phyloP scores from a whole-genome alignment of 108 stramenopile species.

The Licmophora abbreviata region DNA sequence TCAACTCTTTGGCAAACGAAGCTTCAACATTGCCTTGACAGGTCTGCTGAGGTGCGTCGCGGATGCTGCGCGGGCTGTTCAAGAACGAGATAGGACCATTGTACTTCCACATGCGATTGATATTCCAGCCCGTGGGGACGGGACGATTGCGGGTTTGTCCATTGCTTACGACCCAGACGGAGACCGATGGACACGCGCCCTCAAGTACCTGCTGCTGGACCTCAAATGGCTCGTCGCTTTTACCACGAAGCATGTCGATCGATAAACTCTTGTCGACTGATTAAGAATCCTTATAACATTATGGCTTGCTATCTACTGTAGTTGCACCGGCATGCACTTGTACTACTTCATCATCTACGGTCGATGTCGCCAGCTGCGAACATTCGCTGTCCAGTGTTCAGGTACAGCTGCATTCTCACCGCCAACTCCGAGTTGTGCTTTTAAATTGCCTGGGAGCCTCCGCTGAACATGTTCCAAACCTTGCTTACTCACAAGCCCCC shows the following conservation, averaged over 20 bases:
- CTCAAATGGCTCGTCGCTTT: constrained; percentile 63
- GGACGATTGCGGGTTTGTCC: constrained; percentile 49
- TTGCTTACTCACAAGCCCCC: background rate
- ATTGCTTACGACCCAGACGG: constrained; percentile 45
- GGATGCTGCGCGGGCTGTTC: constrained; percentile 34
- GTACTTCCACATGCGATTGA: constrained; percentile 55
- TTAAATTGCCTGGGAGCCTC: constrained; percentile 5
- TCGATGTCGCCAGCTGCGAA: background rate
- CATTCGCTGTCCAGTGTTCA: constrained; percentile 1
- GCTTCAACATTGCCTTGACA: constrained; percentile 66
- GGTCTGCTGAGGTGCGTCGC: constrained; percentile 56
- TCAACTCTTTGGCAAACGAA: constrained; percentile 52
- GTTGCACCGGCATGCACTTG: no score
- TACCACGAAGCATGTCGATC: constrained; percentile 37
- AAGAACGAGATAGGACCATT: constrained; percentile 60
- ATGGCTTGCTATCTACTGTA: no score
- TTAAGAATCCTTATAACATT: no score
- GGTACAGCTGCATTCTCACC: background rate
- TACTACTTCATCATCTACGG: background rate
- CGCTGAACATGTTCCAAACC: no score
- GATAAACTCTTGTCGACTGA: constrained; percentile 9
- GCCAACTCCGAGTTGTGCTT: background rate
- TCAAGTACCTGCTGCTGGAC: constrained; percentile 74
- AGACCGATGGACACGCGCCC: constrained; percentile 66
- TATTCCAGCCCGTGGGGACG: constrained; percentile 4